Percentiles rank a stretch among this genome's conserved stretches.
phyloP scores from a whole-genome alignment of 495 filamentous ascomycete species.

The Podospora fimiseda region DNA sequence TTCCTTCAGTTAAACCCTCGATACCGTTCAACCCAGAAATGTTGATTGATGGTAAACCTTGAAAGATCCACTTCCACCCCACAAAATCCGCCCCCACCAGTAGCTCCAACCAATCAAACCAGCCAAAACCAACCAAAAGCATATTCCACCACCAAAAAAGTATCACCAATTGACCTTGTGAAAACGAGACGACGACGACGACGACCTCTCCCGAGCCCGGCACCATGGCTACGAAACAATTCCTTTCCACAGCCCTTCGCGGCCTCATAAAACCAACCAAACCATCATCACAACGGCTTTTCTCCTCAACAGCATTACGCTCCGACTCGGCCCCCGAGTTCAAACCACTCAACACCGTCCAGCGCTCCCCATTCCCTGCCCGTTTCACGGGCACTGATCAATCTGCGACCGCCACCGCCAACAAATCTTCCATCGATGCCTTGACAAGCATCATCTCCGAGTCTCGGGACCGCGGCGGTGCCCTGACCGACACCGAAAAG shows the following conservation, averaged over 20 bases:
- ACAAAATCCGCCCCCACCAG: constrained; percentile 14
- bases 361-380: background rate
- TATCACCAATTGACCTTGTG: background rate
- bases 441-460: background rate
- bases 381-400: too few relatives aligned
- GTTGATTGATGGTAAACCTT: constrained; percentile 10
- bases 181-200: background rate
- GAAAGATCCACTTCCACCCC: constrained; percentile 10
- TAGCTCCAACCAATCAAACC: constrained; percentile 7
- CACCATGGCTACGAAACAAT: background rate
- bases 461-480: background rate
- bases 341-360: background rate
- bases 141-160: constrained; percentile 12
- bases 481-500: background rate
- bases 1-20: too few relatives aligned
- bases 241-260: background rate
- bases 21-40: constrained; percentile 9
- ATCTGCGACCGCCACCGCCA: background rate
- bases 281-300: background rate
- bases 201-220: background rate
- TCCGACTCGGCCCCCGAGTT: background rate
- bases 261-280: background rate
- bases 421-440: background rate
- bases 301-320: background rate
- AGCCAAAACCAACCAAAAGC: background rate